Percentiles rank a stretch among this genome's conserved stretches.
phyloP scores from a whole-genome alignment of 2,329 filamentous ascomycete species.

The Exophiala sp. region DNA sequence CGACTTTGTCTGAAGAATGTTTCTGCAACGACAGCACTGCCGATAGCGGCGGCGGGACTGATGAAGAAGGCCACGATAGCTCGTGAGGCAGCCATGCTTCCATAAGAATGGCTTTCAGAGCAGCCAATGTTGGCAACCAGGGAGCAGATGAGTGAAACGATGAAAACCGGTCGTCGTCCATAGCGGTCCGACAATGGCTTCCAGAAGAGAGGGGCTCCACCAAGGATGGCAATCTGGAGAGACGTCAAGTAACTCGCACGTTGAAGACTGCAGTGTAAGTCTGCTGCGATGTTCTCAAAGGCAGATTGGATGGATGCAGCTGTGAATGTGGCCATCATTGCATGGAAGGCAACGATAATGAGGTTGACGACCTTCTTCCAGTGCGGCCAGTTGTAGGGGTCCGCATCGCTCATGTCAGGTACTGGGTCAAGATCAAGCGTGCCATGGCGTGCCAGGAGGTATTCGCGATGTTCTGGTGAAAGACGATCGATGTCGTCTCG shows the following conservation, averaged over 20 bases:
- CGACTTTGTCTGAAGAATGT: constrained; percentile 56
- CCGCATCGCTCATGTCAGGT: constrained; percentile 48
- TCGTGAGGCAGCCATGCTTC: constrained; percentile 50
- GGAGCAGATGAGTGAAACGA: constrained; percentile 49
- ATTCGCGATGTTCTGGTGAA: neutral
- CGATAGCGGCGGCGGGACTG: constrained; percentile 52
- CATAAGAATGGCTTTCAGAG: constrained; percentile 49
- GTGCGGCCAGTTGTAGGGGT: constrained; percentile 56
- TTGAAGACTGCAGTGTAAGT: constrained; percentile 49
- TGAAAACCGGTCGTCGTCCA: constrained; percentile 54
- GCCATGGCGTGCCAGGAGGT: constrained; percentile 52
- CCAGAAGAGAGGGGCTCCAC: constrained; percentile 56
- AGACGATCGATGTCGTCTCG: neutral
- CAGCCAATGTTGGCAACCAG: constrained; percentile 53
- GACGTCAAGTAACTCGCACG: constrained; percentile 53
- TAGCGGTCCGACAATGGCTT: constrained; percentile 53
- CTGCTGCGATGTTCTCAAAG: constrained; percentile 51
- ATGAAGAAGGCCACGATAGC: constrained; percentile 57
- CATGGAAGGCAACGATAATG: constrained; percentile 54
- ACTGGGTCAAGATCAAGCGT: constrained; percentile 54
- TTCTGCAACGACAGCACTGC: constrained; percentile 57
- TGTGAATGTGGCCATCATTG: constrained; percentile 56
- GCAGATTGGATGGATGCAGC: constrained; percentile 54
- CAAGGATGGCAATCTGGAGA: constrained; percentile 54
- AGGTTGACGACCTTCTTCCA: constrained; percentile 56